A percentile compares a stretch with the other conserved stretches of the same genome.
phyloP scores from a whole-genome alignment of 441 rosid species.

The Populus hybrid region DNA sequence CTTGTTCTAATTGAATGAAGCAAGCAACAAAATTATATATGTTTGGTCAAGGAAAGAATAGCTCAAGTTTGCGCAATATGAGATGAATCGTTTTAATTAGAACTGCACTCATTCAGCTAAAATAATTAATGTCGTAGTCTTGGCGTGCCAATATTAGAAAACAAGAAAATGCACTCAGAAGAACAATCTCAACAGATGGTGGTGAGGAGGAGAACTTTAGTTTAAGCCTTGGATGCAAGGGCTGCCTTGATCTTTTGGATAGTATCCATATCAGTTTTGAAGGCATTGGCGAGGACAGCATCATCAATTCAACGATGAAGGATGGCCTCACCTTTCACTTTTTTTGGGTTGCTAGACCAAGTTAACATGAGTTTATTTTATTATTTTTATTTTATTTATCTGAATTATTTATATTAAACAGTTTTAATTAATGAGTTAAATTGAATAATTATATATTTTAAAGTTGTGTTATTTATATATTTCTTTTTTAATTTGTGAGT shows the following conservation, averaged over 20 bases:
- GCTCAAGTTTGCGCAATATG: not conserved
- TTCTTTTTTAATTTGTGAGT: too few relatives aligned
- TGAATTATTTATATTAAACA: too few relatives aligned
- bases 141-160: not conserved
- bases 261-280: slow-evolving; percentile 23
- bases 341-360: too few relatives aligned
- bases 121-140: too few relatives aligned
- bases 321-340: not conserved
- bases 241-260: slow-evolving; percentile 23
- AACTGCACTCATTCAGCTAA: not conserved
- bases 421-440: too few relatives aligned
- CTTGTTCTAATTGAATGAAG: not conserved
- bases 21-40: not conserved
- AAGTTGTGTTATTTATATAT: too few relatives aligned
- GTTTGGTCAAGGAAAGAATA: not conserved
- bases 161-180: too few relatives aligned
- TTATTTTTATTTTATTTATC: too few relatives aligned
- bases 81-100: not conserved
- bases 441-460: too few relatives aligned
- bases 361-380: too few relatives aligned
- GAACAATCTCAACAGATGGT: not conserved
- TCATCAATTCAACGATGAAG: too few relatives aligned
- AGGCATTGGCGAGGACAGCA: slow-evolving; percentile 2
- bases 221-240: not conserved
- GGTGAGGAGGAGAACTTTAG: not conserved